These are phyloP conservation scores for Persicaria tinctoria DNA, from an alignment of 148 eudicot genomes.

Conservation along the genomic window DNA sequence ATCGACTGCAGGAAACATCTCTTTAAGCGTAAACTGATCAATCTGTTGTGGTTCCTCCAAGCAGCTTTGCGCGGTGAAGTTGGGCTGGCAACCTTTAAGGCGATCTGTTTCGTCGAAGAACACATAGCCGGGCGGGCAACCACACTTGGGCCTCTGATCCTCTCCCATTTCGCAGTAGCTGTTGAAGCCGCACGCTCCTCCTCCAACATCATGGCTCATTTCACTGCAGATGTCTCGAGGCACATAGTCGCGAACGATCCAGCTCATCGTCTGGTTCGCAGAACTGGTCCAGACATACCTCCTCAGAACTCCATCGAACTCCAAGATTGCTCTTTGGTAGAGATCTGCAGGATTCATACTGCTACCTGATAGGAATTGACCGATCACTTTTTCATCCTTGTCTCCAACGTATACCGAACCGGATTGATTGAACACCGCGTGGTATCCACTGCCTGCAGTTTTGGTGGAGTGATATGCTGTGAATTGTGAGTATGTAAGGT, in stretches of 20 bases:
- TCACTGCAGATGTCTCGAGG: constrained; percentile 40
- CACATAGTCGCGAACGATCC: constrained; percentile 20
- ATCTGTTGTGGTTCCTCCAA: not conserved
- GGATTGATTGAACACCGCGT: not conserved
- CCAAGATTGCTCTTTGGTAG: constrained; percentile 21
- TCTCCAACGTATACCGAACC: not conserved
- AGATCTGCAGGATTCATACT: not conserved
- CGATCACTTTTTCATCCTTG: not conserved
- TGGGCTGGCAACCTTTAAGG: constrained; percentile 36
- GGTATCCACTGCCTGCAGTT: not conserved
- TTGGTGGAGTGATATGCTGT: not conserved
- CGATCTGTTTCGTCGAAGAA: constrained; percentile 34
- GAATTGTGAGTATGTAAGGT: too few relatives aligned
- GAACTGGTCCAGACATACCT: constrained; percentile 14
- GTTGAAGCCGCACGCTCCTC: constrained; percentile 61
- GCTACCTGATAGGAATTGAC: not conserved
- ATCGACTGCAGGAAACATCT: constrained; percentile 15
- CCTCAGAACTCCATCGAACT: constrained; percentile 30
- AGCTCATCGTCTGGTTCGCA: not conserved
- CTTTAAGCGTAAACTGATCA: constrained; percentile 15
- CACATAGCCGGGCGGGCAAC: constrained; percentile 36
- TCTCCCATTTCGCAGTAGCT: constrained; percentile 32
- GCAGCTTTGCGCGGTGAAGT: constrained; percentile 22
- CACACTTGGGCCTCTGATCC: constrained; percentile 31
- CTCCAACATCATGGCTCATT: not conserved